phyloP scores from a whole-genome alignment of 257 asterid genomes.

The Capsicum pubescens region DNA sequence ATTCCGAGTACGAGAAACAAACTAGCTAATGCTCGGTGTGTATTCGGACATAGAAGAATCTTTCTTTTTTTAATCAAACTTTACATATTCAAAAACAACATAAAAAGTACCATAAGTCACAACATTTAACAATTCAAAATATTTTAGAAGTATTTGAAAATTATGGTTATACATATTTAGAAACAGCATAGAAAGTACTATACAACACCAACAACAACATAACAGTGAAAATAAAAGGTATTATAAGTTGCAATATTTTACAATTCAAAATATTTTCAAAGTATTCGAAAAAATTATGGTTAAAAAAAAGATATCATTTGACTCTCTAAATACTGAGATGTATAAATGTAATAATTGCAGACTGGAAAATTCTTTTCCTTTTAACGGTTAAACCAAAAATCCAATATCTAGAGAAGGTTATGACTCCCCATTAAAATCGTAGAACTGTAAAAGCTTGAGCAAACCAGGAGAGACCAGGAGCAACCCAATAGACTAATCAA shows the following conservation, averaged over 20 bases:
- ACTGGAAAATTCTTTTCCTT: conserved; percentile 3
- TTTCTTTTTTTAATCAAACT: not conserved
- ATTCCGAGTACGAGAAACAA: not conserved
- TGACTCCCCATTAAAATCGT: not conserved
- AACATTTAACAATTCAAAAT: not conserved
- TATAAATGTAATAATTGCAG: not conserved
- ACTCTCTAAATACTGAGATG: not conserved
- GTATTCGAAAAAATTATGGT: not conserved
- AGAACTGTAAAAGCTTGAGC: not conserved
- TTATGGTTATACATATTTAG: not conserved
- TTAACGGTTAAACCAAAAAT: conserved; percentile 8
- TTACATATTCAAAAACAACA: not conserved
- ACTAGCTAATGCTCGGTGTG: not conserved
- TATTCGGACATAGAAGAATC: not conserved
- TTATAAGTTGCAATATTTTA: not conserved
- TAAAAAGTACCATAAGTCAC: not conserved
- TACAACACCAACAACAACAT: too few species aligned
- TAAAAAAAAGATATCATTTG: not conserved
- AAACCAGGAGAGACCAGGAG: not conserved
- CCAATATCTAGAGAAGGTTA: not conserved
- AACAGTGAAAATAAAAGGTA: not conserved
- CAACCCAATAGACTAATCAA: not conserved
- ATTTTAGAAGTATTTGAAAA: not conserved
- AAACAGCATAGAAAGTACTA: not conserved
- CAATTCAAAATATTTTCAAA: not conserved